Base-by-base conservation (phyloP, 305 asterid genomes). In the Nicotiana rustica region DNA sequence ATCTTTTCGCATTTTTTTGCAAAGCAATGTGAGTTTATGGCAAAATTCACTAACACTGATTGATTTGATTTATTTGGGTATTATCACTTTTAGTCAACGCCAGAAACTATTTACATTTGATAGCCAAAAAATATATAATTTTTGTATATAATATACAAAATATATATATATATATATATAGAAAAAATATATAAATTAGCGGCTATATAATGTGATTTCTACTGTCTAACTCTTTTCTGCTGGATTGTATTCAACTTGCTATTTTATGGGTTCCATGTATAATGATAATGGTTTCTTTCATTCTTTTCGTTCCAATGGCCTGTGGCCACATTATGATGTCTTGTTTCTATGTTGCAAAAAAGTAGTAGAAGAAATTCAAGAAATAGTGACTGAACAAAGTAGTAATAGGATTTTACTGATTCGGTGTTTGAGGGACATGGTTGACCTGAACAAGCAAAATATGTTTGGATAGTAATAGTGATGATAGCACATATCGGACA, bases 391-490 rank as follows among this genome's bases (percentile, higher is more conserved):
- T 13, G 19, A 71, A 44, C 19, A 71, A 44, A 44, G 61, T 14
- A 13, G 4, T 59, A n/a, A 1, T 18, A 59, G 25, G 4, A 59
- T 59, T 59, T 59, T 59, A n/a, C 65, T 59, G 29, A 59, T 59
- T 59, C 10, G 29, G 29, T n/a, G 65, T 59, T 56, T 59, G 25
- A 59, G 65, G 7, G 65, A 75, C 25, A 25, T 52, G 21, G 79
- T 75, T 75, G 64, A 49, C 79, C 15, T 73, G 18, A 75, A 14
- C 14, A 13, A 75, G 25, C 79, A 25, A 75, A 25, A 25, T 25
- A 25, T 75, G 64, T 75, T 75, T 75, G 79, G 64, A 75, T 75
- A 49, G 79, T 49, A 75, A 49, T 52, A 25, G 79, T 52, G 17
- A 49, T 49, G 79, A 75, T 75, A 64, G 64, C 17, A 75, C 79